These are phyloP conservation scores for Fimicolochytrium jonesii DNA, from an alignment of 192 early-diverging fungal genomes.

Conservation along the genomic window DNA sequence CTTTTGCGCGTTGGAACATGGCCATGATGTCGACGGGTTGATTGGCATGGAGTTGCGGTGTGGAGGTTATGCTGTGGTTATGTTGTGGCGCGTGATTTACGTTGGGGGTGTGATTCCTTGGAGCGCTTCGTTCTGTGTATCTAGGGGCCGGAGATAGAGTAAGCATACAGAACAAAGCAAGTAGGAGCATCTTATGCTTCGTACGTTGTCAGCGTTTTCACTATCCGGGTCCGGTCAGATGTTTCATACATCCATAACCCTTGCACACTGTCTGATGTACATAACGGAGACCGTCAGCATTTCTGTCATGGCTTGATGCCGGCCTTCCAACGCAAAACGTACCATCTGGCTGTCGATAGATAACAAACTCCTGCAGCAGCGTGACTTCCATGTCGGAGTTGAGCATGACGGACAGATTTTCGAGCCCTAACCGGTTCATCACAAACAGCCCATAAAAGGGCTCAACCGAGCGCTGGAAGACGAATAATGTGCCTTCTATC, in stretches of 20 bases:
- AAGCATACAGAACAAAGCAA: no score
- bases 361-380: constrained; percentile 78
- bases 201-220: constrained; percentile 27
- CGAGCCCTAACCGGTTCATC: constrained; percentile 80
- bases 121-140: not conserved
- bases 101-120: not conserved
- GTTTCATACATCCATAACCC: constrained; percentile 79
- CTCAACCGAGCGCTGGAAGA: constrained; percentile 63
- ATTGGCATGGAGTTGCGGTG: constrained; percentile 10
- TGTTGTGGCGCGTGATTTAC: not conserved
- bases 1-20: constrained; percentile 20
- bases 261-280: constrained; percentile 49
- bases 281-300: not conserved
- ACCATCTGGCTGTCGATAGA: constrained; percentile 71
- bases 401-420: constrained; percentile 72
- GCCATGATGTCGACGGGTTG: constrained; percentile 28
- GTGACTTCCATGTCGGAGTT: constrained; percentile 71
- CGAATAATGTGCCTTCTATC: constrained; percentile 89
- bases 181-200: no score
- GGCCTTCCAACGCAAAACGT: constrained; percentile 1
- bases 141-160: no score
- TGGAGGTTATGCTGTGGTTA: constrained; percentile 10
- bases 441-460: constrained; percentile 74
- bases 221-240: constrained; percentile 61
- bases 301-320: not conserved